Evolutionary conservation across 768 basidiomycete species (phyloP).

Genomic region (Thelephora ganbajun): DNA sequence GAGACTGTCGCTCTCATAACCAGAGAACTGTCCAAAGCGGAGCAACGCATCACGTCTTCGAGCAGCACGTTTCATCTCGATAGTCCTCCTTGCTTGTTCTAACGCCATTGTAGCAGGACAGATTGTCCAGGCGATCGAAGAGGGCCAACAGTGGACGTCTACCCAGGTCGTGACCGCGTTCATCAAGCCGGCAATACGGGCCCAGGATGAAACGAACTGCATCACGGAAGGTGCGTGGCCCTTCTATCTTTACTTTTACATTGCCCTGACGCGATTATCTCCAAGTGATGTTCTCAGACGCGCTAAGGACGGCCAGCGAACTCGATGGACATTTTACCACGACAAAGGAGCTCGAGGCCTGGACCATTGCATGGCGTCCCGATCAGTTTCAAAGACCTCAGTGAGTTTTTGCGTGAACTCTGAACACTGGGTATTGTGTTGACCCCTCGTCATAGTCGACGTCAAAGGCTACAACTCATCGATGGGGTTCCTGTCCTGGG

Average conservation of each 20-base stretch:
- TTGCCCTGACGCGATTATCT: background rate
- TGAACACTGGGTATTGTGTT: conserved; percentile 1
- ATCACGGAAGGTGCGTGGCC: conserved; percentile 53
- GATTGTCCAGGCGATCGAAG: conserved; percentile 27
- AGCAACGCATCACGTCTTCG: conserved; percentile 21
- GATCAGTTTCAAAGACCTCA: conserved; percentile 66
- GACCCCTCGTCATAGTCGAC: conserved; percentile 27
- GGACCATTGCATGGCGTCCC: conserved; percentile 75
- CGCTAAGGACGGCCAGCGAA: conserved; percentile 41
- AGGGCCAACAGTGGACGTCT: conserved; percentile 33
- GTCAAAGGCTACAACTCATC: conserved; percentile 51
- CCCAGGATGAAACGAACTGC: conserved; percentile 59
- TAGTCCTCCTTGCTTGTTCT: background rate
- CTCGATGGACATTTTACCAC: conserved; percentile 53
- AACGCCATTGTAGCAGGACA: conserved; percentile 20
- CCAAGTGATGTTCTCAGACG: conserved; percentile 62
- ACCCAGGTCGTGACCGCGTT: conserved; percentile 29
- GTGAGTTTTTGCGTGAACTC: conserved; percentile 19
- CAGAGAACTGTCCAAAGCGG: conserved; percentile 1
- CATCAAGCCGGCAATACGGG: conserved; percentile 31
- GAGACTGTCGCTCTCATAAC: conserved; percentile 5
- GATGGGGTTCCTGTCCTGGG: conserved; percentile 63
- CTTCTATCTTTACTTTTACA: conserved; percentile 6
- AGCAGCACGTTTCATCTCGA: conserved; percentile 29
- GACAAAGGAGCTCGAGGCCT: conserved; percentile 42